Conservation (phyloP, 164 flowering plant genomes). For the Cinnamomum micranthum region DNA sequence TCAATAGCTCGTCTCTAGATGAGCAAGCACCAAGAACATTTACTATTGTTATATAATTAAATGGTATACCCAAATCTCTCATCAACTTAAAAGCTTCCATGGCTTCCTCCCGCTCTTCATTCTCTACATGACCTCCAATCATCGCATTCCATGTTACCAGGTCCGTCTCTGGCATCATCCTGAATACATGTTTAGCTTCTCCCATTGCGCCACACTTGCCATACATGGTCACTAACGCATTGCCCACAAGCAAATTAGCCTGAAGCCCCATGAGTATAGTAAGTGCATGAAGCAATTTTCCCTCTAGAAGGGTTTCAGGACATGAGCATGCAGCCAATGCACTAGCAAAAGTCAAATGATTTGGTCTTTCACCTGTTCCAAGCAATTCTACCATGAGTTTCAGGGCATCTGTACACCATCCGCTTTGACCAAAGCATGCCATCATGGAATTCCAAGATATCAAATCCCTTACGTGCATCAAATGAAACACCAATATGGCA, state of each 20-base stretch:
- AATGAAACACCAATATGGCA: conserved; percentile 44
- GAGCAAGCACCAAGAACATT: conserved; percentile 57
- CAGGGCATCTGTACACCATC: conserved; percentile 36
- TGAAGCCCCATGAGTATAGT: conserved; percentile 41
- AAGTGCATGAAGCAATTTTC: conserved; percentile 57
- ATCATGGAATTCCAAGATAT: conserved; percentile 84
- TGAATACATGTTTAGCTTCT: conserved; percentile 46
- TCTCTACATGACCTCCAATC: conserved; percentile 65
- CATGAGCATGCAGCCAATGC: conserved; percentile 65
- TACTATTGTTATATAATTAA: conserved; percentile 63
- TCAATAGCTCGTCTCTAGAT: conserved; percentile 33
- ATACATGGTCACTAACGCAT: conserved; percentile 75
- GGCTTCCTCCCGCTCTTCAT: conserved; percentile 48
- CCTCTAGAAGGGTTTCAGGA: conserved; percentile 36
- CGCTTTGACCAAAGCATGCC: conserved; percentile 49
- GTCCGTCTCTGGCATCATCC: conserved; percentile 42
- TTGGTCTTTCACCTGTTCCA: conserved; percentile 16
- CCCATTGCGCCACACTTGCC: conserved; percentile 51
- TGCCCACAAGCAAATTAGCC: conserved; percentile 58
- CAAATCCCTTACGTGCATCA: conserved; percentile 54
- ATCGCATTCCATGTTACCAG: conserved; percentile 76
- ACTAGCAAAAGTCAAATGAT: conserved; percentile 60
- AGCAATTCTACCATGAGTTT: conserved; percentile 39
- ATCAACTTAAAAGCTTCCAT: conserved; percentile 42
- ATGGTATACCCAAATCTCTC: conserved; percentile 35